Evolutionary conservation across 768 basidiomycete genomes (phyloP).

Genomic region (Phaeotremella fagi): DNA sequence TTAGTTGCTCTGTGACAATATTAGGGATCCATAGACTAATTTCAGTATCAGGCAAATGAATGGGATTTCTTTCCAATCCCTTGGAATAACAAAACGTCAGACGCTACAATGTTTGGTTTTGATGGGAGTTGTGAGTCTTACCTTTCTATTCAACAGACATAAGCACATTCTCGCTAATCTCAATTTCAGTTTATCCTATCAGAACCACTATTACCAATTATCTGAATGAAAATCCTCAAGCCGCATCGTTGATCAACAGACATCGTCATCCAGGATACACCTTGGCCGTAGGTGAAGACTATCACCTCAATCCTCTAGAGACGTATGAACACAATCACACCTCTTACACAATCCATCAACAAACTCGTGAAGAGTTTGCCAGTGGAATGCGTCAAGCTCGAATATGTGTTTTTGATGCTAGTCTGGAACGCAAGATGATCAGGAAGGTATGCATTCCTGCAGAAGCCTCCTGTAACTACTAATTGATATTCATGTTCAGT

Average conservation of each 20-base stretch:
- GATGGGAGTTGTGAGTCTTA: conserved; percentile 43
- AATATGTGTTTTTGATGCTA: conserved; percentile 47
- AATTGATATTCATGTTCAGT: conserved; percentile 13
- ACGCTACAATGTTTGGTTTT: conserved; percentile 44
- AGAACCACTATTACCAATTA: conserved; percentile 36
- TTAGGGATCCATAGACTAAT: background rate
- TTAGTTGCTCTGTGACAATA: conserved; percentile 6
- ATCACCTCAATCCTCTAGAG: conserved; percentile 27
- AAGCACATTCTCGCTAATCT: background rate
- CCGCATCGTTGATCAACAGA: conserved; percentile 17
- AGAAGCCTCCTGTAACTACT: background rate
- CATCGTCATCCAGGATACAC: conserved; percentile 44
- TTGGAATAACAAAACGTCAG: conserved; percentile 31
- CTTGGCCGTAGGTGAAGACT: conserved; percentile 16
- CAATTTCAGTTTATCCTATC: conserved; percentile 41
- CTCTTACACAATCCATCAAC: conserved; percentile 32
- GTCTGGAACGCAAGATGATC: conserved; percentile 44
- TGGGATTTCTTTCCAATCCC: conserved; percentile 46
- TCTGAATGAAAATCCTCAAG: conserved; percentile 4
- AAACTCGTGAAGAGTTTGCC: conserved; percentile 40
- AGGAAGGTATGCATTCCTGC: conserved; percentile 26
- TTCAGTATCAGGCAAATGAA: conserved; percentile 26
- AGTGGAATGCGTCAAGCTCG: conserved; percentile 35
- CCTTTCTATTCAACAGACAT: background rate
- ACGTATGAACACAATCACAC: conserved; percentile 36